A percentile compares a stretch with the other conserved stretches of the same genome.
Conservation (phyloP, 2,329 filamentous ascomycete species). For the Claviceps sp. region DNA sequence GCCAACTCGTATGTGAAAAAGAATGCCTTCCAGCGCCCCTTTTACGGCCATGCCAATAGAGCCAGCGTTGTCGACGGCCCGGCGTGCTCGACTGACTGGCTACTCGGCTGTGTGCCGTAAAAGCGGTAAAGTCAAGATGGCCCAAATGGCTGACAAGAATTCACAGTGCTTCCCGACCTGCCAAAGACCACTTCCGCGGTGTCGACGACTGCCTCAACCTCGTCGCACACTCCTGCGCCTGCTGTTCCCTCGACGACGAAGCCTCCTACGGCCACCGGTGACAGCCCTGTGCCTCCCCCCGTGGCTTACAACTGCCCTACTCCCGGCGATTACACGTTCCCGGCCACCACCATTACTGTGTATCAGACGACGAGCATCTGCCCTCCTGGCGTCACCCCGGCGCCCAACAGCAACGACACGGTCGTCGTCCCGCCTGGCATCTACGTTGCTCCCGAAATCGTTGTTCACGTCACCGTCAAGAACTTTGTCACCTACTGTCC, state of each 20-base stretch:
- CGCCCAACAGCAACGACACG: constrained; percentile 39
- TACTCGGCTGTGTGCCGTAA: too few species aligned
- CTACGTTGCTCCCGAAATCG: constrained; percentile 55
- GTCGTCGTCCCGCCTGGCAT: constrained; percentile 54
- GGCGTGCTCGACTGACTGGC: too few species aligned
- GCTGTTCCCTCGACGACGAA: constrained; percentile 1
- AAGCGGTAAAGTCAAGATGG: too few species aligned
- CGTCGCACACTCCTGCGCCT: constrained; percentile 3
- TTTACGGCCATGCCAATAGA: too few species aligned
- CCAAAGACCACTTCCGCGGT: too few species aligned
- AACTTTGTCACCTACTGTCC: constrained; percentile 33
- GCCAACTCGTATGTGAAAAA: constrained; percentile 42
- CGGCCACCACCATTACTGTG: constrained; percentile 56
- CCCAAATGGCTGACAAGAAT: too few species aligned
- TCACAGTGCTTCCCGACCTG: too few species aligned
- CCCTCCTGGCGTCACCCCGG: constrained; percentile 53
- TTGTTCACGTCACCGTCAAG: constrained; percentile 56
- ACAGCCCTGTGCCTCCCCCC: constrained; percentile 28
- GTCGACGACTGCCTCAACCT: not conserved
- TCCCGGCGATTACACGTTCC: constrained; percentile 63
- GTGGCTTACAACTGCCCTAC: constrained; percentile 43
- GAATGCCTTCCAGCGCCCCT: too few species aligned
- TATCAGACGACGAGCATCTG: constrained; percentile 54
- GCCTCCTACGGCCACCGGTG: constrained; percentile 17
- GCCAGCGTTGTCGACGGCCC: too few species aligned